A percentile compares a stretch with the other conserved stretches of the same genome.
Conservation (phyloP, 2,329 filamentous ascomycete genomes). For the Neospermospora avenae region DNA sequence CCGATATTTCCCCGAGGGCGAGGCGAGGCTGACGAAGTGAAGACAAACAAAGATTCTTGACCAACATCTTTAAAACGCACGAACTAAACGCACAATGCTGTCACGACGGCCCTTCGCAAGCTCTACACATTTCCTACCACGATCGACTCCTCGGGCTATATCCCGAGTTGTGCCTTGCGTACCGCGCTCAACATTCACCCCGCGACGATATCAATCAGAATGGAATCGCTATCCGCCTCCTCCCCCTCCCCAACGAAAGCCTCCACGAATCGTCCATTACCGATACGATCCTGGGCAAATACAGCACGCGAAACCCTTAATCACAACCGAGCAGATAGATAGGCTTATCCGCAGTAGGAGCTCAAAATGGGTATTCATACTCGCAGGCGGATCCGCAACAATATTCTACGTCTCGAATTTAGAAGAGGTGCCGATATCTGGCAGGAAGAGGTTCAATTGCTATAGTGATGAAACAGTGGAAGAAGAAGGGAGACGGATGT, state of each 20-base stretch:
- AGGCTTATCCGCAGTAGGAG: slow-evolving; percentile 36
- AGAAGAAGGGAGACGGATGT: slow-evolving; percentile 49
- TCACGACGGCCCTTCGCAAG: background rate
- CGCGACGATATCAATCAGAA: slow-evolving; percentile 4
- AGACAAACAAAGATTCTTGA: background rate
- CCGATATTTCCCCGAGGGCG: background rate
- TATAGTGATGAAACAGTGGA: slow-evolving; percentile 54
- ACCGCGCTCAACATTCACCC: background rate
- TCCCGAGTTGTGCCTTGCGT: background rate
- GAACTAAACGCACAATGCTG: background rate
- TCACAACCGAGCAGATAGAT: slow-evolving; percentile 37
- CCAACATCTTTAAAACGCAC: background rate
- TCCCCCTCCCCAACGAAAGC: slow-evolving; percentile 11
- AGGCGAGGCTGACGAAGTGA: slow-evolving; percentile 2
- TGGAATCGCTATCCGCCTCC: slow-evolving; percentile 4
- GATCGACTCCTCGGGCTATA: background rate
- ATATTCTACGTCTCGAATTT: slow-evolving; percentile 65
- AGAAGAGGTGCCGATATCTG: slow-evolving; percentile 70
- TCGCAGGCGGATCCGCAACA: slow-evolving; percentile 38
- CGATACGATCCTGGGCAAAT: slow-evolving; percentile 23
- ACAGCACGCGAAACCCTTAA: slow-evolving; percentile 37
- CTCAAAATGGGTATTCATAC: slow-evolving; percentile 38
- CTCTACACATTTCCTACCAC: background rate
- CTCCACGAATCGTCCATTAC: slow-evolving; percentile 8
- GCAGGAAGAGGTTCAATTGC: slow-evolving; percentile 71